Evolutionary conservation across 1,284 basidiomycete species (phyloP).

Genomic region (Ustilago sp.): DNA sequence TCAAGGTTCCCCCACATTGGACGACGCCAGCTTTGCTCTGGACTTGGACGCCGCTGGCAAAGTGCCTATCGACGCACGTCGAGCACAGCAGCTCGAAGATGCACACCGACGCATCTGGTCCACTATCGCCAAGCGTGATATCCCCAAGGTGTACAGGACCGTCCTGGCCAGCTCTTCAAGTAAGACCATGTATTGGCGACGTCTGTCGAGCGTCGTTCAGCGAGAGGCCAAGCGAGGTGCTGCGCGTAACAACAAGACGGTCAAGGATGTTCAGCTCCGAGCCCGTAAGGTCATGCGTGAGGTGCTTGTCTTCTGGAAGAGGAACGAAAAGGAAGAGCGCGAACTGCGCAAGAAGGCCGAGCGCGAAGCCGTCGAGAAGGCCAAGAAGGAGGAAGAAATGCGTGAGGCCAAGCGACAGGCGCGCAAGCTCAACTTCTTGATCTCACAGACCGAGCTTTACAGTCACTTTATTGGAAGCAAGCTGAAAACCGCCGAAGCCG

Average conservation of each 20-base stretch:
- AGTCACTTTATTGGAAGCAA: conserved; percentile 99
- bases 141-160: conserved; percentile 68
- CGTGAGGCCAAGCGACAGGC: conserved; percentile 94
- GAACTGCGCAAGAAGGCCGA: conserved; percentile 93
- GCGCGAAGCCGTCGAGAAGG: conserved; percentile 73
- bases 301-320: conserved; percentile 97
- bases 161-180: conserved; percentile 63
- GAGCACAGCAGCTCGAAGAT: conserved; percentile 64
- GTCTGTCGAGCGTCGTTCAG: conserved; percentile 81
- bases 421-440: conserved; percentile 97
- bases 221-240: conserved; percentile 84
- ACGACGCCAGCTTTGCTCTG: conserved; percentile 39
- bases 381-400: conserved; percentile 94
- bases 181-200: conserved; percentile 76
- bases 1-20: conserved; percentile 36
- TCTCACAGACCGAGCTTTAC: conserved; percentile 98
- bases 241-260: conserved; percentile 82
- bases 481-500: conserved; percentile 92
- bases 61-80: conserved; percentile 58
- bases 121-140: conserved; percentile 66
- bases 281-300: conserved; percentile 83
- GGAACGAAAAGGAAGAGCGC: conserved; percentile 91
- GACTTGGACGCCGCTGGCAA: conserved; percentile 50
- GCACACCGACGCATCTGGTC: conserved; percentile 68
- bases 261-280: conserved; percentile 89